Evolutionary conservation across 2,329 filamentous ascomycete genomes (phyloP), one percentile per base, ranked within the genome.

Genomic region (Talaromyces islandicus): DNA sequence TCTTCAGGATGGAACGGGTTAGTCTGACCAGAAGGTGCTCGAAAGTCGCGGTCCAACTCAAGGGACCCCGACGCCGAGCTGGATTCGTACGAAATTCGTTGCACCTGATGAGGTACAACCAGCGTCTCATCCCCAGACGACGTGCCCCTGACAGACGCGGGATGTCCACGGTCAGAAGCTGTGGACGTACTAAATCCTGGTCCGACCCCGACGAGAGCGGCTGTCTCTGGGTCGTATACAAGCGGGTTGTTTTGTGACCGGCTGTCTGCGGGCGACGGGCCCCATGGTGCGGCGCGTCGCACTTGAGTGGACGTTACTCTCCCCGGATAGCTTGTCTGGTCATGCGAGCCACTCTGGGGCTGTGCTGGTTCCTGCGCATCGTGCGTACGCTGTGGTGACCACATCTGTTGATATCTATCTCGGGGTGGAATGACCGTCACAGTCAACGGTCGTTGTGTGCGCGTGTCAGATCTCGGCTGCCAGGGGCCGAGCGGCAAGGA

Each of bases 341-440:
- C 54, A 19, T 46, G 30, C 11, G 7, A 12, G 25, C 29, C 19
- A 4, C 48, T 50, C 12, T 27, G 17, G 11, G 46, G 41, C 21
- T 48, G 51, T 25, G 56, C 41, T 52, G 21, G 48, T 24, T 52
- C 48, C 14, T 52, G 24, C 27, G 25, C 12, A 24, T 19, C 43
- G 51, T 19, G 25, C 17, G 51, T 24, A 57, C 68, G 70, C 53
- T 75, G 74, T 7, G 83, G 81, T 48, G 79, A 83, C 81, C 83
- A 85, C 6, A 81, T 81, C 52, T 83, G 74, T 38, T 81, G 80
- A 43, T 76, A 77, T 43, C 81, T 76, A 25, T 80, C 80, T 62
- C 84, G 82, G 4, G 84, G 83, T 3, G 85, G 85, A 56, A 88
- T 85, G 30, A 87, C 78, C 0, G 83, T 87, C 21, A 86, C 79